These are phyloP conservation scores for Russula sp. DNA, from an alignment of 768 basidiomycete species.

Conservation along the genomic window DNA sequence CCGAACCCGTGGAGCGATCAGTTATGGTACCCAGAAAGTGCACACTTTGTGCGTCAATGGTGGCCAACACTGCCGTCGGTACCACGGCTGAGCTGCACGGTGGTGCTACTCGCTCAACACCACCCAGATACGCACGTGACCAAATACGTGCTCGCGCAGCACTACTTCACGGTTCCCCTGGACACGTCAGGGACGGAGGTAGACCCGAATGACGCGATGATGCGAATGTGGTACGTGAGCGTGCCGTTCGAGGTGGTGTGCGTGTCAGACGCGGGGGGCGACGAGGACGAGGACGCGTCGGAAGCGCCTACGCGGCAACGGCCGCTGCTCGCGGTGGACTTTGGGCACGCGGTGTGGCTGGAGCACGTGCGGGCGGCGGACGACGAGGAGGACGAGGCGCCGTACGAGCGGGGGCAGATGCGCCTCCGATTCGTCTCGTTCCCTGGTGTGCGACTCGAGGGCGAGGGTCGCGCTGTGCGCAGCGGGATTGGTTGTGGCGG, in stretches of 20 bases:
- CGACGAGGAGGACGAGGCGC: conserved; percentile 30
- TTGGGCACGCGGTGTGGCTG: conserved; percentile 80
- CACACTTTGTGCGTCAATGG: conserved; percentile 77
- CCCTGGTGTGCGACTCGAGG: conserved; percentile 43
- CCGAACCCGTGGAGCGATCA: conserved; percentile 62
- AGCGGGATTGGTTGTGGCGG: conserved; percentile 7
- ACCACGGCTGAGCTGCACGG: conserved; percentile 65
- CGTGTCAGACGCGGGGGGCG: conserved; percentile 42
- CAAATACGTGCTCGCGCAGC: conserved; percentile 63
- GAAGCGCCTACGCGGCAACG: conserved; percentile 40
- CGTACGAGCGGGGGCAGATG: conserved; percentile 35
- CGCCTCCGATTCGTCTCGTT: conserved; percentile 67
- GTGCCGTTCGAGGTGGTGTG: conserved; percentile 69
- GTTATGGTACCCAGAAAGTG: conserved; percentile 65
- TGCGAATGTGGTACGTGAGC: conserved; percentile 66
- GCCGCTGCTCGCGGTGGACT: conserved; percentile 76
- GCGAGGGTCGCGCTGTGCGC: conserved; percentile 27
- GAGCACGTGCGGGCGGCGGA: conserved; percentile 42
- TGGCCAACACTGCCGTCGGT: conserved; percentile 64
- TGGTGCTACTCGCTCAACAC: conserved; percentile 59
- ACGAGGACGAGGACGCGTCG: conserved; percentile 37
- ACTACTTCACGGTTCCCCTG: conserved; percentile 69
- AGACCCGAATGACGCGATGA: conserved; percentile 46
- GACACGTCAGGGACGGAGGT: conserved; percentile 4
- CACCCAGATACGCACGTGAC: conserved; percentile 55